These are phyloP conservation scores for Themeda triandra DNA, from an alignment of 176 grass and related monocot genomes.

Conservation along the genomic window DNA sequence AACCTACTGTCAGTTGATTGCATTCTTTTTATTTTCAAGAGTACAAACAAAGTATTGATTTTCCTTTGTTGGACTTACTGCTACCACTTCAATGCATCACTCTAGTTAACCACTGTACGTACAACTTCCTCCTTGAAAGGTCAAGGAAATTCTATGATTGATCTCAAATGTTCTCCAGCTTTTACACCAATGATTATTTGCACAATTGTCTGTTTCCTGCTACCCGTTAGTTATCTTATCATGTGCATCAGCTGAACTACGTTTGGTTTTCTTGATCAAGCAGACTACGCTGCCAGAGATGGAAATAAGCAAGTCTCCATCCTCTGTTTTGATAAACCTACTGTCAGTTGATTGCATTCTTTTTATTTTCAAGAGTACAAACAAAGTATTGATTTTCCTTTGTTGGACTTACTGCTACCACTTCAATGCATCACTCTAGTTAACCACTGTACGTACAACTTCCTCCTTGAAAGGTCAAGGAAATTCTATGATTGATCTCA, in stretches of 20 bases:
- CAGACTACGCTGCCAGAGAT: constrained; percentile 63
- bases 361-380: no score
- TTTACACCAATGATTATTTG: background rate
- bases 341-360: background rate
- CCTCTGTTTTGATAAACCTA: background rate
- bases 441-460: background rate
- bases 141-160: background rate
- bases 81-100: background rate
- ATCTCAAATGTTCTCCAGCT: background rate
- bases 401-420: background rate
- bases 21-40: no score
- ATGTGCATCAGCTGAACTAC: background rate
- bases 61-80: background rate
- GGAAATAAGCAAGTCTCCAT: constrained; percentile 48
- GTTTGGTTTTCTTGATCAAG: background rate
- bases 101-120: background rate
- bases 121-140: background rate
- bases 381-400: background rate
- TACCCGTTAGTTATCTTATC: background rate
- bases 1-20: background rate
- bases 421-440: background rate
- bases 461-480: background rate
- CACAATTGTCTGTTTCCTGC: background rate
- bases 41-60: background rate
- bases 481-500: background rate